A percentile compares a stretch with the other conserved stretches of the same genome.
phyloP scores from a whole-genome alignment of 2,329 filamentous ascomycete genomes.

The Chalara sp. region DNA sequence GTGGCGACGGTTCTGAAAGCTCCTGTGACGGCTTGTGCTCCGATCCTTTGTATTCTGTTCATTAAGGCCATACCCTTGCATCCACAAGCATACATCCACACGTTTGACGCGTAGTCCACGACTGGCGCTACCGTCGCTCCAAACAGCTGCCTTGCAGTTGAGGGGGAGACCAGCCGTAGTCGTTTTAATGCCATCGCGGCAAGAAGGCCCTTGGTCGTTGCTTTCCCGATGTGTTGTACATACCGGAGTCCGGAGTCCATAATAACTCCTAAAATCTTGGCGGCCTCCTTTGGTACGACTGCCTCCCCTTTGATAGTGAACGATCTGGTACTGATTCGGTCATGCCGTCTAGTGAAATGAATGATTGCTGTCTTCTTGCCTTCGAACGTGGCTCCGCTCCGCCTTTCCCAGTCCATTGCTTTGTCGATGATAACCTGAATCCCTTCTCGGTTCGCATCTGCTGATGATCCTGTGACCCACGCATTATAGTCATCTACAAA shows the following conservation, averaged over 20 bases:
- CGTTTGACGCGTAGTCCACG: slow-evolving; percentile 14
- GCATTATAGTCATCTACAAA: background rate
- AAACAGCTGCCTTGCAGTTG: slow-evolving; percentile 20
- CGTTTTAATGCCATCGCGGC: slow-evolving; percentile 16
- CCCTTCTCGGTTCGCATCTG: background rate
- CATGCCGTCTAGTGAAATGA: slow-evolving; percentile 6
- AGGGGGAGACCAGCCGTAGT: slow-evolving; percentile 9
- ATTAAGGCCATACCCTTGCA: slow-evolving; percentile 1
- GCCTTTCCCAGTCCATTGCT: background rate
- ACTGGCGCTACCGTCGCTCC: slow-evolving; percentile 11
- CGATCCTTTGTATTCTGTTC: slow-evolving; percentile 19
- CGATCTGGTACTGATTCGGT: slow-evolving; percentile 1
- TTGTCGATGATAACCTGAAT: background rate
- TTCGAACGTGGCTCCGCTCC: slow-evolving; percentile 16
- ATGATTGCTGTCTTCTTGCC: slow-evolving; percentile 21
- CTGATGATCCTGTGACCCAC: background rate
- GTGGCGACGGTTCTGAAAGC: slow-evolving; percentile 20
- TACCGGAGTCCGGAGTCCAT: slow-evolving; percentile 21
- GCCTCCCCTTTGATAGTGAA: slow-evolving; percentile 7
- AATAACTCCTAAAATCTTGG: slow-evolving; percentile 16
- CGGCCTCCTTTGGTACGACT: slow-evolving; percentile 1
- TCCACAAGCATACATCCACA: slow-evolving; percentile 17
- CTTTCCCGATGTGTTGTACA: slow-evolving; percentile 20
- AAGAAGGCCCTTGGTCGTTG: slow-evolving; percentile 16
- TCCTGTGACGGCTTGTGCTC: slow-evolving; percentile 20